Evolutionary conservation across 495 filamentous ascomycete species (phyloP), one percentile per base, ranked within the genome.

Genomic region (Friedmanniomyces endolithicus): DNA sequence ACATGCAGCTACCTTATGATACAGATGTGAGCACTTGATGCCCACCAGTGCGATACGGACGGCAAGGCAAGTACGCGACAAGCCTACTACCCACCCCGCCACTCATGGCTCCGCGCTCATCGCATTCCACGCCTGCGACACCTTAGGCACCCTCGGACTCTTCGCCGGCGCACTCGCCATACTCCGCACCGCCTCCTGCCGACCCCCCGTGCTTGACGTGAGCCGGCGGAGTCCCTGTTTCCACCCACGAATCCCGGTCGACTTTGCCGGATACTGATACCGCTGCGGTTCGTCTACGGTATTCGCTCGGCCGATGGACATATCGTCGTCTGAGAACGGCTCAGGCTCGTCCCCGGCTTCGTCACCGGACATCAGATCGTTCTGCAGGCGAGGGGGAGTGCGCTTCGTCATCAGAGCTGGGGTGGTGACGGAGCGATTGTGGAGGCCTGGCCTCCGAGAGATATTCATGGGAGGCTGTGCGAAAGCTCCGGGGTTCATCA

Each of bases 401-500:
- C 59, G 55, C 29, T 59, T 60, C 33, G 55, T 52, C 33, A 49
- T 55, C 57, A 55, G 62, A 48, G 16, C 59, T 6, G 69, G 69
- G 3, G 69, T 68, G 17, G 69, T 71, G 11, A 70, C 50, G 33
- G 69, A 68, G 40, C 69, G 68, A 37, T 66, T 60, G 49, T 69
- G 68, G 11, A 71, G 56, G 43, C 66, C 65, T 6, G 69, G 68
- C 1, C 69, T 65, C 1, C 17, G 6, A 20, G 41, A 12, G 22
- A 25, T 23, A 25, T 9, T 12, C n/a, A 24, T n/a, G n/a, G n/a
- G n/a, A 3, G 27, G 2, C 35, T 58, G 54, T 2, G 70, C 72
- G 57, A 76, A 75, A 27, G 73, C 73, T 19, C 63, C 77, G 0
- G 83, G 83, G 51, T 74, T 84, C 74, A 86, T 86, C 1, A 47